Conservation (phyloP, 495 filamentous ascomycete genomes). For the Cetradonia linearis region DNA sequence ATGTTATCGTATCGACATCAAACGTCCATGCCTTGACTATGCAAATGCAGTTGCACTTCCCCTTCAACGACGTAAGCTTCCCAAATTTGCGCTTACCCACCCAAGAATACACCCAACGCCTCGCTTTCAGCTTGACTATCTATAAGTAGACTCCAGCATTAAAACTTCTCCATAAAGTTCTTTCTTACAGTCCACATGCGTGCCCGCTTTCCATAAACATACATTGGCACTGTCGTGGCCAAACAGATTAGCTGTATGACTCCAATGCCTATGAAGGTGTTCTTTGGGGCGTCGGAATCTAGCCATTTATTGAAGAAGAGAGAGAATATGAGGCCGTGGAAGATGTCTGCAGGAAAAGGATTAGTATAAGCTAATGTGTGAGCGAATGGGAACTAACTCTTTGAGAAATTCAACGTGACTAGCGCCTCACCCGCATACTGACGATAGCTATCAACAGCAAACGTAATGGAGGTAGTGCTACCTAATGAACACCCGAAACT, state of each 20-base stretch:
- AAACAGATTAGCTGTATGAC: slow-evolving; percentile 73
- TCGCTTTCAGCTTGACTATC: slow-evolving; percentile 8
- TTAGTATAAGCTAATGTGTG: not conserved
- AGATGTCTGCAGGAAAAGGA: slow-evolving; percentile 47
- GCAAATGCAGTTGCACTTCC: not conserved
- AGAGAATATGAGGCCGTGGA: slow-evolving; percentile 83
- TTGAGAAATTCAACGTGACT: slow-evolving; percentile 89
- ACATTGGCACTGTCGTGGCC: slow-evolving; percentile 79
- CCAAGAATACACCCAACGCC: not conserved
- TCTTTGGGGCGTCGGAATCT: slow-evolving; percentile 59
- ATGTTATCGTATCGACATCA: too few relatives aligned
- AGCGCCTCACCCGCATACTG: slow-evolving; percentile 92
- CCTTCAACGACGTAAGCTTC: not conserved
- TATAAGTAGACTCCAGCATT: slow-evolving; percentile 14
- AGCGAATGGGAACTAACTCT: slow-evolving; percentile 46
- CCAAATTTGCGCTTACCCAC: not conserved
- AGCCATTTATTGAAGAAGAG: slow-evolving; percentile 88
- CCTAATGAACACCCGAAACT: slow-evolving; percentile 91
- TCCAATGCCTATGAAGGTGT: slow-evolving; percentile 74
- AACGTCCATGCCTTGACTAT: not conserved
- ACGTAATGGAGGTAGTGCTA: slow-evolving; percentile 89
- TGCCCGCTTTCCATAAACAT: slow-evolving; percentile 85
- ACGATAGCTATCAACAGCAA: slow-evolving; percentile 85
- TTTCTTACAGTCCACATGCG: slow-evolving; percentile 94
- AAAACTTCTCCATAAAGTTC: slow-evolving; percentile 85